These are phyloP conservation scores for Aspergillus pseudoglaucus DNA, from an alignment of 2,329 filamentous ascomycete species.

Conservation along the genomic window DNA sequence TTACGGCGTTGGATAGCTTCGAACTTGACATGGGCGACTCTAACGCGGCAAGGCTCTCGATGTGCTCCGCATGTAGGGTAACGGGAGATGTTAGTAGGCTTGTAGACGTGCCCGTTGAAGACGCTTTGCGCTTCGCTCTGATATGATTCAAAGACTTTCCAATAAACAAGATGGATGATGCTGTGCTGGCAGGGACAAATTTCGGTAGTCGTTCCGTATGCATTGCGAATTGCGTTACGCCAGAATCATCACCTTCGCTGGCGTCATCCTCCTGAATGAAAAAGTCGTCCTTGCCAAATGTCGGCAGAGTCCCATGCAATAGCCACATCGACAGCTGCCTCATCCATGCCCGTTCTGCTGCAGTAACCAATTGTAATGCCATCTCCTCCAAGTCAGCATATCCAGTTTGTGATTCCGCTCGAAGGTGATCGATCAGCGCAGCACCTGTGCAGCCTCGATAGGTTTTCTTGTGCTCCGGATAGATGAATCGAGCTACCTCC, in stretches of 20 bases:
- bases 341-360: slow-evolving; percentile 86
- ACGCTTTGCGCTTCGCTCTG: slow-evolving; percentile 45
- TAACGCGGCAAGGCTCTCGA: slow-evolving; percentile 59
- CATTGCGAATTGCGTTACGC: slow-evolving; percentile 51
- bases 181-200: slow-evolving; percentile 69
- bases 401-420: slow-evolving; percentile 73
- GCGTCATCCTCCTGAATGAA: slow-evolving; percentile 57
- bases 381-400: slow-evolving; percentile 79
- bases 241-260: slow-evolving; percentile 38
- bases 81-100: slow-evolving; percentile 55
- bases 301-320: slow-evolving; percentile 75
- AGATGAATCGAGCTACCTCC: slow-evolving; percentile 64
- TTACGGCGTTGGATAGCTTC: slow-evolving; percentile 64
- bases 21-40: slow-evolving; percentile 67
- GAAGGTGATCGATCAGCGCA: slow-evolving; percentile 67
- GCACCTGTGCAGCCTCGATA: slow-evolving; percentile 56
- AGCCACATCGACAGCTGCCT: slow-evolving; percentile 88
- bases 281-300: slow-evolving; percentile 75
- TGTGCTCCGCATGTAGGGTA: slow-evolving; percentile 34
- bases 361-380: slow-evolving; percentile 62
- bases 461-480: slow-evolving; percentile 34
- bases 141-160: slow-evolving; percentile 85
- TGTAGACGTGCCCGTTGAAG: slow-evolving; percentile 21
- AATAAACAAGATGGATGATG: slow-evolving; percentile 80
- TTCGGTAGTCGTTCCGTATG: slow-evolving; percentile 61